Evolutionary conservation across 768 basidiomycete genomes (phyloP), one percentile per base, ranked within the genome.

Genomic region (Collybia nuda): DNA sequence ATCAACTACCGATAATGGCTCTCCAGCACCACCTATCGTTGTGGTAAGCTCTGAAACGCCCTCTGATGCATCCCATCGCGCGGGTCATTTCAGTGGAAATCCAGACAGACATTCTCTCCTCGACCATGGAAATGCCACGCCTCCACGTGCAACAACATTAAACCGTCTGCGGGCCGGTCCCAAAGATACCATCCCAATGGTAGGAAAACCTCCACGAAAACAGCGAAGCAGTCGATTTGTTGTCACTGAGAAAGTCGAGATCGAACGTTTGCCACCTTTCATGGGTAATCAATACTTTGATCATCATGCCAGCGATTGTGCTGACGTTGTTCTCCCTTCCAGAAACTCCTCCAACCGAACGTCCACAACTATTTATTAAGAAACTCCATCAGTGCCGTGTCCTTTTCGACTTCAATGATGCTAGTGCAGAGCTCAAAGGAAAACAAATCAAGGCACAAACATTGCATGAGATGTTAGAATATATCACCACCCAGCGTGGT

Each of bases 371-470:
- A 32, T 98, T 99, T 67, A 76, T 98, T 63, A 92, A 81, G 71
- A 99, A 99, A 70, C 80, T 99, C 47, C 86, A 89, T 67, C 97
- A 99, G 66, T 98, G 96, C 72, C 86, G 90, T 49, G 94, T 98
- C 55, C 74, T 99, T 37, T 99, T 99, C 69, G 97, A 99, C 72
- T 99, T 99, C 71, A 98, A 98, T 65, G 97, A 99, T 66, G 90
- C 94, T 40, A 95, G 90, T 61, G 79, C 90, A 23, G 97, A 99
- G 62, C 81, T 99, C 63, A 90, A 88, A 68, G 95, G 94, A 58
- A 99, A 99, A 74, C 96, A 98, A 69, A 90, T 98, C 73, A 99
- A 99, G 76, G 92, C 95, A 2, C 93, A 97, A 68, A 93, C 97
- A 12, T 73, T 99, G 54, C 92, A 97, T 58, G 97, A 99, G 74